Conservation (phyloP, 2,329 filamentous ascomycete species). For the Akanthomyces uredinophilus region DNA sequence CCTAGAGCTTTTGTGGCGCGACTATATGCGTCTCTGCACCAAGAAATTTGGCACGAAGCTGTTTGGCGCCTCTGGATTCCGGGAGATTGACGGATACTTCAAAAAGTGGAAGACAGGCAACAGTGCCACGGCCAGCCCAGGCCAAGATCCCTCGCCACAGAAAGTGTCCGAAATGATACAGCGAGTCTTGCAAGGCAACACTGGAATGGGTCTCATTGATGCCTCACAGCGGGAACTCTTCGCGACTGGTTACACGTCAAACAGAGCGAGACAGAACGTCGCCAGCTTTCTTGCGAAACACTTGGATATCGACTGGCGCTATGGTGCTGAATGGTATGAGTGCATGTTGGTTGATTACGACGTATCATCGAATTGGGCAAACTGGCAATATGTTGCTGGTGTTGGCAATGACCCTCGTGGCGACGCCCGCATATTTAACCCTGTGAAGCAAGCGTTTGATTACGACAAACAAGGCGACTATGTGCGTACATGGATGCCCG, state of each 20-base stretch:
- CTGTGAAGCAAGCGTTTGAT: constrained; percentile 73
- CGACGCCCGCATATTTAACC: constrained; percentile 71
- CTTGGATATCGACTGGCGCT: constrained; percentile 70
- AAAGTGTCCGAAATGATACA: constrained; percentile 46
- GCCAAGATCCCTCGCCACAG: constrained; percentile 37
- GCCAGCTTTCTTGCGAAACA: constrained; percentile 70
- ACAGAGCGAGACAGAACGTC: constrained; percentile 70
- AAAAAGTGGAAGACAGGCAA: constrained; percentile 46
- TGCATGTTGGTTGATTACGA: constrained; percentile 71
- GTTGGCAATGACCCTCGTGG: constrained; percentile 75
- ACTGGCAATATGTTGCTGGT: constrained; percentile 77
- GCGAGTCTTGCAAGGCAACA: constrained; percentile 61
- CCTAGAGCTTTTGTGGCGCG: constrained; percentile 71
- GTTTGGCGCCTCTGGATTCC: constrained; percentile 62
- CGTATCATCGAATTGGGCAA: constrained; percentile 70
- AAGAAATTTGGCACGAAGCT: constrained; percentile 63
- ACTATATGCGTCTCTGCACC: constrained; percentile 75
- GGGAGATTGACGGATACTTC: constrained; percentile 35
- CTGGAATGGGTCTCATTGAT: constrained; percentile 73
- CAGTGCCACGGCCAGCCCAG: constrained; percentile 22
- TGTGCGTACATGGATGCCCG: constrained; percentile 67
- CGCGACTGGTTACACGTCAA: constrained; percentile 73
- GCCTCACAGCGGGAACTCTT: constrained; percentile 70
- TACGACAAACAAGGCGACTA: constrained; percentile 68
- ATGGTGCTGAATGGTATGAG: constrained; percentile 81